phyloP scores from a whole-genome alignment of 352 stramenopile genomes.

The Phytophthora agathidicida region DNA sequence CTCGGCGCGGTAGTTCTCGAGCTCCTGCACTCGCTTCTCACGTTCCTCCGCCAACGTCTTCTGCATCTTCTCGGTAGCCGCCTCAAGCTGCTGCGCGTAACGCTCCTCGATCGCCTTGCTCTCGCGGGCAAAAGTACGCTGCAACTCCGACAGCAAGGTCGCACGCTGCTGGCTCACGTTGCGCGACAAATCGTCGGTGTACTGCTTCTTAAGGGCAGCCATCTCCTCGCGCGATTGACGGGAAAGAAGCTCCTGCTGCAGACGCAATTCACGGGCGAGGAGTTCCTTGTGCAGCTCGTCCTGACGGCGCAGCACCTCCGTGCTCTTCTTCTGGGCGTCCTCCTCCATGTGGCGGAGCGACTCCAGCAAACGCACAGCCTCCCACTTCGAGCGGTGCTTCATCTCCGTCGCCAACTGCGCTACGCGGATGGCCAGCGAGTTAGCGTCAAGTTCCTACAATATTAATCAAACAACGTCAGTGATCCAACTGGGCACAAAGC shows the following conservation, averaged over 20 bases:
- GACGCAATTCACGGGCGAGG: constrained; percentile 71
- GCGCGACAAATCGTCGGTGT: constrained; percentile 57
- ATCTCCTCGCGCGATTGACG: constrained; percentile 70
- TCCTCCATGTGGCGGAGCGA: constrained; percentile 81
- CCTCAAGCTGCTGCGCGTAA: constrained; percentile 48
- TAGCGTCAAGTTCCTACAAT: constrained; percentile 66
- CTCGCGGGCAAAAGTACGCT: constrained; percentile 63
- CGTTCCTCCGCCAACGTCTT: constrained; percentile 66
- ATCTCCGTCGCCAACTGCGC: constrained; percentile 84
- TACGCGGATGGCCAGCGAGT: constrained; percentile 75
- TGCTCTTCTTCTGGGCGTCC: constrained; percentile 76
- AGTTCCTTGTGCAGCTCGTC: constrained; percentile 80
- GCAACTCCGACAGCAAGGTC: constrained; percentile 57
- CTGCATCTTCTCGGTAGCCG: constrained; percentile 64
- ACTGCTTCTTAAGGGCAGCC: constrained; percentile 67
- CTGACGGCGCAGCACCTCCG: constrained; percentile 65
- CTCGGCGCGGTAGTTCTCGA: constrained; percentile 72
- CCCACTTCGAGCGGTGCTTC: constrained; percentile 89
- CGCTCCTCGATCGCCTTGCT: constrained; percentile 70
- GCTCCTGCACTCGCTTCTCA: constrained; percentile 60
- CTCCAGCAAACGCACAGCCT: constrained; percentile 76
- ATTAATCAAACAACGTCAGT: constrained; percentile 1
- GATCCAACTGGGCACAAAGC: not conserved
- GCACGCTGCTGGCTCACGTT: constrained; percentile 70
- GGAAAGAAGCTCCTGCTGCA: constrained; percentile 73